Evolutionary conservation across 495 filamentous ascomycete species (phyloP), one percentile per base, ranked within the genome.

Genomic region (Daldinia caldariorum): DNA sequence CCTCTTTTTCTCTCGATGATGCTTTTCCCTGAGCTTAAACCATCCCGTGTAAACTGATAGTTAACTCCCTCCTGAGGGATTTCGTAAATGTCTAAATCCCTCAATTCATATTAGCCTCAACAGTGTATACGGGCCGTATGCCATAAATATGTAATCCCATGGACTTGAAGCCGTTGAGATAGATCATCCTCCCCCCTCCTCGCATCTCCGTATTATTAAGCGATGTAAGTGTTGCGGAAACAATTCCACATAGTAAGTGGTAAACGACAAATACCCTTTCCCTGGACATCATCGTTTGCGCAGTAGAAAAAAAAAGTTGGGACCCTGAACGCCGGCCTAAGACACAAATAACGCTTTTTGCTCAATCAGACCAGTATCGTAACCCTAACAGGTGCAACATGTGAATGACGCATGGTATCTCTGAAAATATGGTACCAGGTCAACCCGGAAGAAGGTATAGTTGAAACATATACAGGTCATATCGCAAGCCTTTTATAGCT

Each of bases 361-460:
- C 61, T 49, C 60, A 64, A 54, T 22, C 43, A 18, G 68, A 45
- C 50, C 55, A 58, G 38, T 56, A 22, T 45, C 35, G 4, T 61
- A 58, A 58, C 59, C 69, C 56, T 68, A 32, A 61, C 49, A 68
- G 69, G 69, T 41, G 34, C 37, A 50, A 29, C 61, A 53, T 12
- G n/a, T 65, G 50, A 59, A 51, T 57, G 56, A 16, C 14, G 43
- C 43, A 38, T 64, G 20, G 43, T 61, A 60, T 59, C 43, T 53
- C 43, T 50, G 20, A 34, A 35, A 6, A 6, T 18, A 38, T 29
- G 50, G 20, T 20, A 20, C 47, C 63, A 5, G 49, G 39, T 8
- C 29, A 43, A 41, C 51, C 54, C 22, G 7, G 34, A 31, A 50
- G n/a, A 22, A 65, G 29, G 45, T 60, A 51, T 50, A 37, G 12